Percentiles rank a stretch among this genome's conserved stretches.
phyloP scores from a whole-genome alignment of 192 early-diverging fungal species.

The Mortierella hygrophila region DNA sequence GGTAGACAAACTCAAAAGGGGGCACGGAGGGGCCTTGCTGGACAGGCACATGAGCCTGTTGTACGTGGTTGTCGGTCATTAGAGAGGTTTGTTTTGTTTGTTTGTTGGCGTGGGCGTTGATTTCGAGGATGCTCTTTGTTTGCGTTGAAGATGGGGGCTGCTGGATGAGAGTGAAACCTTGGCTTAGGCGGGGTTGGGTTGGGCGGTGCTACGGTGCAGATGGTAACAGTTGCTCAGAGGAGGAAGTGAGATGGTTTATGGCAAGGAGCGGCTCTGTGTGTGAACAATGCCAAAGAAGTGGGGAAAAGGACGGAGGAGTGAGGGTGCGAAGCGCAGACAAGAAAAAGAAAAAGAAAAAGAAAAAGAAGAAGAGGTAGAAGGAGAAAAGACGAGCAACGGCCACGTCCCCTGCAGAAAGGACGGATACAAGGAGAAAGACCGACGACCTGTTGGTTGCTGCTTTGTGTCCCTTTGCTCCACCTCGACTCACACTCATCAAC shows the following conservation, averaged over 20 bases:
- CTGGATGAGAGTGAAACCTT: constrained; percentile 1
- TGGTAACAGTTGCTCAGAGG: neutral
- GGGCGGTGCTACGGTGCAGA: neutral
- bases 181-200: neutral
- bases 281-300: neutral
- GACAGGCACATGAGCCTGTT: neutral
- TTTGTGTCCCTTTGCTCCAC: neutral
- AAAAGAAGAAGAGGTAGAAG: neutral
- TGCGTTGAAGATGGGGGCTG: no score
- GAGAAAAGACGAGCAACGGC: neutral
- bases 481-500: neutral
- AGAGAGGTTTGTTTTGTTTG: neutral
- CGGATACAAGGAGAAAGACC: no score
- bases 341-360: neutral
- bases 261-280: no score
- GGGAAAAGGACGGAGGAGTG: neutral
- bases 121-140: no score
- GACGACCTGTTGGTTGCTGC: neutral
- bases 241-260: neutral
- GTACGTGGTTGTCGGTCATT: neutral
- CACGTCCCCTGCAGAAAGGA: neutral
- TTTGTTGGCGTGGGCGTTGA: no score
- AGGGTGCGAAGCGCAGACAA: neutral
- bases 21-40: constrained; percentile 17
- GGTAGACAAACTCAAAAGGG: constrained; percentile 47